These are phyloP conservation scores for Graphilbum fragrans DNA, from an alignment of 2,329 filamentous ascomycete genomes.

Conservation along the genomic window DNA sequence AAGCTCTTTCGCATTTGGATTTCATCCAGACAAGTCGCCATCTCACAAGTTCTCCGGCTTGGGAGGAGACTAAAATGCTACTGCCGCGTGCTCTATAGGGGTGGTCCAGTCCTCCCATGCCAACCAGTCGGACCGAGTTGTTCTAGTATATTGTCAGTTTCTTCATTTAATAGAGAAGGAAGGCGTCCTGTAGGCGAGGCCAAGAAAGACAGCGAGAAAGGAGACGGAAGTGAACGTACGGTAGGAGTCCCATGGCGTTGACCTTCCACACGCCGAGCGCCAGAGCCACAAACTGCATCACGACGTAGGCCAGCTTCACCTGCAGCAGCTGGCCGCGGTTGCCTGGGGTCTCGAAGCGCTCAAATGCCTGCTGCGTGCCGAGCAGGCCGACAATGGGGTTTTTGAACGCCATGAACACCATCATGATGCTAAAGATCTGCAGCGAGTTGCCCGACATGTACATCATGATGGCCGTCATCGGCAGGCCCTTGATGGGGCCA, in stretches of 20 bases:
- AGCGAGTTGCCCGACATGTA: slow-evolving; percentile 99
- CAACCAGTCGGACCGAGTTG: slow-evolving; percentile 92
- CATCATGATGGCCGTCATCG: slow-evolving; percentile 99
- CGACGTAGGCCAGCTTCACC: slow-evolving; percentile 79
- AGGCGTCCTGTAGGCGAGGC: background rate
- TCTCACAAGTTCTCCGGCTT: too few relatives aligned
- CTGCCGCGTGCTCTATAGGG: slow-evolving; percentile 53
- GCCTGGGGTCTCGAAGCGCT: slow-evolving; percentile 74
- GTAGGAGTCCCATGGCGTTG: slow-evolving; percentile 88
- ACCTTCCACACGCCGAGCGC: slow-evolving; percentile 91
- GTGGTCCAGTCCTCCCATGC: slow-evolving; percentile 79
- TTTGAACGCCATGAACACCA: slow-evolving; percentile 99
- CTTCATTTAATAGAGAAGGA: background rate
- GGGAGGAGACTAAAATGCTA: slow-evolving; percentile 37
- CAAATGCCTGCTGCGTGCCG: slow-evolving; percentile 76
- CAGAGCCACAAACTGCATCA: slow-evolving; percentile 74
- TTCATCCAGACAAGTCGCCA: background rate
- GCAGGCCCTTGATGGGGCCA: slow-evolving; percentile 82
- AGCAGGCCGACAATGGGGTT: slow-evolving; percentile 79
- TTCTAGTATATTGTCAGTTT: slow-evolving; percentile 36
- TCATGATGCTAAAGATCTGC: slow-evolving; percentile 99
- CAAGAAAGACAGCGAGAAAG: background rate
- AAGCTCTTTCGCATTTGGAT: too few relatives aligned
- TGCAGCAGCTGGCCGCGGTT: slow-evolving; percentile 62
- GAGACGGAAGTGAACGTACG: slow-evolving; percentile 40